A percentile compares a stretch with the other conserved stretches of the same genome.
Evolutionary conservation across 345 rosid genomes (phyloP).

Genomic region (Lepidium africanum): DNA sequence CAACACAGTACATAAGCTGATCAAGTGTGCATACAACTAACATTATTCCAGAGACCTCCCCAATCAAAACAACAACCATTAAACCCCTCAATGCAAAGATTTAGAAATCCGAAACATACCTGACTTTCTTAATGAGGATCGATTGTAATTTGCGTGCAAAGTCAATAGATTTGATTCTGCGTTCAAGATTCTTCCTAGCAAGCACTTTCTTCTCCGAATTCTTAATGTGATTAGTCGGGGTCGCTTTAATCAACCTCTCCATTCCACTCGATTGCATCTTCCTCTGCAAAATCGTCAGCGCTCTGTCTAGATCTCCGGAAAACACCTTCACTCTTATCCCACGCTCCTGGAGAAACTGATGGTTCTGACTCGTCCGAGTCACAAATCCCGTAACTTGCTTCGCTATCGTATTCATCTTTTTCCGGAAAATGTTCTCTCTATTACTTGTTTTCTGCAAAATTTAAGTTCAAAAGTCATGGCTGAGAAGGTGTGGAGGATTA

Average conservation of each 20-base stretch:
- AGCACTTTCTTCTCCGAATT: conserved; percentile 90
- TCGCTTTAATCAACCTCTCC: conserved; percentile 67
- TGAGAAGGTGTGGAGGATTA: background rate
- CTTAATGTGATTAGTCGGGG: conserved; percentile 63
- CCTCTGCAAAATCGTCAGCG: conserved; percentile 59
- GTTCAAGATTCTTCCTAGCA: conserved; percentile 69
- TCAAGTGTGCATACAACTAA: background rate
- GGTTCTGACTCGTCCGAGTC: conserved; percentile 22
- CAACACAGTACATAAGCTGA: background rate
- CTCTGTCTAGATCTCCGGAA: conserved; percentile 60
- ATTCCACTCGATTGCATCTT: conserved; percentile 84
- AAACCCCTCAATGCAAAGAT: background rate
- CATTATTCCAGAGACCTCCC: background rate
- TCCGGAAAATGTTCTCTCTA: background rate
- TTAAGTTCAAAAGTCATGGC: background rate
- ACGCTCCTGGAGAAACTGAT: conserved; percentile 52
- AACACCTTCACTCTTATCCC: conserved; percentile 77
- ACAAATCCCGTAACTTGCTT: conserved; percentile 25
- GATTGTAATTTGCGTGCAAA: conserved; percentile 71
- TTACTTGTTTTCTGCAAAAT: background rate
- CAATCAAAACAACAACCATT: background rate
- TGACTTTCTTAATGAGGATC: conserved; percentile 68
- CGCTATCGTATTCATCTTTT: conserved; percentile 25
- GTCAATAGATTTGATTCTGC: conserved; percentile 59
- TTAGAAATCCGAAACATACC: conserved; percentile 21